Evolutionary conservation across 345 rosid genomes (phyloP), one percentile per base, ranked within the genome.

Genomic region (Geranium brycei): DNA sequence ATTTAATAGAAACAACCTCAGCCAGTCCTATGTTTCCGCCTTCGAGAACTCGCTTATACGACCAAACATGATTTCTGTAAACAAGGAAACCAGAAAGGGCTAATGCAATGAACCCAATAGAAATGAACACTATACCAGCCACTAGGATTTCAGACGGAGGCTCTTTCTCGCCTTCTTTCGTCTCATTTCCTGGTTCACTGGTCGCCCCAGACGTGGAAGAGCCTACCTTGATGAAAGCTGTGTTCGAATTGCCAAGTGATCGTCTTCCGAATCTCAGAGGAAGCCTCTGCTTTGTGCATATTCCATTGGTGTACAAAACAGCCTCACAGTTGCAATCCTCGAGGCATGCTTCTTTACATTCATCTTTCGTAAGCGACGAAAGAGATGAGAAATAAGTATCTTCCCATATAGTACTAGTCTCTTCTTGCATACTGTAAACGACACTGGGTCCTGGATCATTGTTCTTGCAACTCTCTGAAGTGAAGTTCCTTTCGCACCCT

Each of bases 301-400:
- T 3, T 6, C 63, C 60, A 5, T 0, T 59, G 2, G 10, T 17
- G 60, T 15, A 73, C 4, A 61, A 6, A 35, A 62, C 72, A 1
- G 19, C 72, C 61, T 68, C 72, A 31, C 72, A 73, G 51, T 56
- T 64, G 57, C 76, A 73, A 14, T 68, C 72, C 18, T 53, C 31
- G 56, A 64, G n/a, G 12, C 76, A 68, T 47, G 68, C 66, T 5
- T 5, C 2, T 31, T 1, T 30, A 51, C 72, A 68, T 2, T 61
- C 59, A 28, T 64, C 62, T 3, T 40, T 4, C 1, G 72, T 3
- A 1, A 4, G 19, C 10, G 30, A 31, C 4, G 32, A 19, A n/a
- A 41, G 32, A 19, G 5, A 59, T 4, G 69, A 57, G 23, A 56
- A 73, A 4, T 31, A 4, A 53, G 4, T 5, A 59, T 67, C 62